Base-by-base conservation (phyloP, 306 rosid genomes). In the Medicago truncatula region DNA sequence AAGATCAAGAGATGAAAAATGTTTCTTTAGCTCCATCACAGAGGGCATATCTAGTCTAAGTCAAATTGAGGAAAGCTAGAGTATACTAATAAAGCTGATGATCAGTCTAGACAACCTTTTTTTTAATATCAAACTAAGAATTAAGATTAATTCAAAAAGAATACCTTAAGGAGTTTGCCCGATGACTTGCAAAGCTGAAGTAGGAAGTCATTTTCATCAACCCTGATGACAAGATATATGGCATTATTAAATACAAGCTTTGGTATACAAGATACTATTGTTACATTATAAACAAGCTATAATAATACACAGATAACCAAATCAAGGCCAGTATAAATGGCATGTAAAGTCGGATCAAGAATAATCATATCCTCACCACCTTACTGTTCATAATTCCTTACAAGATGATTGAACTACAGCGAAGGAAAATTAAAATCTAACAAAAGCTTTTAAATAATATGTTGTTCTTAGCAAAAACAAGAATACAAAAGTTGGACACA, bases 151-250 rank as follows among this genome's bases (percentile, higher is more conserved):
- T 58, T 23, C 59, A 10, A 80, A 67, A 8, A 17, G 58, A 20
- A 60, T 83, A 95, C 99, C 97, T 80, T 95, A 40, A 89, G 73
- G 70, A 95, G 93, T 80, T 92, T 92, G 67, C 99, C 99, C 3
- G 84, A 10, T 62, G 87, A 77, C 83, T 80, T 90, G 87, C 96
- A 92, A 21, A 95, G 92, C 88, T 89, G 95, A 85, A 89, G 82
- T 57, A 95, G 82, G 78, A 95, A 95, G 83, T 95, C 98, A 67
- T 87, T 82, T 1, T 92, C 97, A 81, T 92, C 97, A 36, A 31
- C 86, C 97, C 97, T 92, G 84, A 62, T 23, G 81, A 76, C 39
- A 66, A 81, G 25, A 56, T 59, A 50, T 6, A 77, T 28, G 17
- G 67, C n/a, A 76, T 44, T 23, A 34, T 69, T 52, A 49, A 75